Evolutionary conservation across 176 grass and related monocot genomes (phyloP), one percentile per base, ranked within the genome.

Genomic region (Oryza glumipatula): DNA sequence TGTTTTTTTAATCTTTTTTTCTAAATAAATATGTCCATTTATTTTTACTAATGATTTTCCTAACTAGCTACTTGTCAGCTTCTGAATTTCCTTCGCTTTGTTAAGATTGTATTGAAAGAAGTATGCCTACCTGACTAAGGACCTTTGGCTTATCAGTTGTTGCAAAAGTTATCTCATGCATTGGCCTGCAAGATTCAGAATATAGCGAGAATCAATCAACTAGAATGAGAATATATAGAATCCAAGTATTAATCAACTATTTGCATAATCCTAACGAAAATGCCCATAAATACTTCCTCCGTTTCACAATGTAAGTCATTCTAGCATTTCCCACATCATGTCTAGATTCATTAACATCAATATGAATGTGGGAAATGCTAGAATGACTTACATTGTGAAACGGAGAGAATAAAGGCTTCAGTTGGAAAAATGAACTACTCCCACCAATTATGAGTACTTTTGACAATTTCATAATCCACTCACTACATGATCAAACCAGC

Each of bases 141-240:
- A 93, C 87, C 76, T 94, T 94, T 91, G 91, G 94, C 77, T 90
- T 97, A 81, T 93, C 86, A 89, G 81, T 83, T 72, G 83, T 84
- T 74, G 94, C 88, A 88, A 96, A 96, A 36, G 92, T 88, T 84
- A 97, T 92, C 82, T 97, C 89, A 76, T 97, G 92, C 91, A 88
- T 94, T 26, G 89, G 87, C 85, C 94, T 97, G 91, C 32, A 92
- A 90, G 41, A 64, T 88, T 70, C 71, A 82, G 39, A 80, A 90
- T 26, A 65, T 12, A 76, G 0, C 56, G 21, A 86, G 7, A 74
- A 67, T 21, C 48, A 58, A 83, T 54, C 14, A 82, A 65, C 36
- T 82, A 77, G 26, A 65, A 4, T 52, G 9, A 81, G 17, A 65
- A 38, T 12, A 30, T 41, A 66, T 16, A 72, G 9, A 61, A 61